Evolutionary conservation across 1,284 basidiomycete genomes (phyloP), one percentile per base, ranked within the genome.

Genomic region (Bothia castanella): DNA sequence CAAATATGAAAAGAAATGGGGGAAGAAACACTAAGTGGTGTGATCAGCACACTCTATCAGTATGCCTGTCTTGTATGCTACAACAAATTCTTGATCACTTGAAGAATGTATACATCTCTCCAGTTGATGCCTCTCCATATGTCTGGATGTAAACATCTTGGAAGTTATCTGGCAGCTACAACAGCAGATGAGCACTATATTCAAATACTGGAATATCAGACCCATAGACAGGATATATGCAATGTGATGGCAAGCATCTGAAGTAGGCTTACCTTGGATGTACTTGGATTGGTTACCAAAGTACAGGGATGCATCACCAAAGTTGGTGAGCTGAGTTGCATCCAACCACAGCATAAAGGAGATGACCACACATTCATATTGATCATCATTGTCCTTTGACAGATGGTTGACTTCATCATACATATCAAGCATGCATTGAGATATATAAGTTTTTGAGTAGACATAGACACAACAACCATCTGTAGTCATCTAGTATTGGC

Each of bases 31-130:
- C 1, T 59, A 42, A 0, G 12, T 16, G 2, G 62, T 55, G 3
- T 51, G 52, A 42, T 69, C 60, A 16, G 23, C n/a, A 38, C 56
- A 68, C 17, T 23, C n/a, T 1, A 67, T 51, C 1, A 65, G 41
- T 6, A 67, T 59, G 0, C 70, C 66, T 45, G 42, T 68, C 10
- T 61, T 41, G 40, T 68, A 70, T 1, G 66, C 67, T 25, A 66
- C 42, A 2, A 66, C 36, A 34, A 72, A 69, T 1, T 56, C 45
- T 1, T 61, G 49, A 25, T 45, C 61, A 5, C n/a, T n/a, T 35
- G 32, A 4, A 44, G 32, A 0, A 44, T 4, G 23, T 44, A 19
- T 25, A 44, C 57, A 67, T 2, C 62, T 56, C 10, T 49, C 58
- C 17, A 67, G 69, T 41, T 68, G 58, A 1, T 67, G 52, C 10